phyloP scores from a whole-genome alignment of 768 basidiomycete genomes.

The Termitomyces sp. region DNA sequence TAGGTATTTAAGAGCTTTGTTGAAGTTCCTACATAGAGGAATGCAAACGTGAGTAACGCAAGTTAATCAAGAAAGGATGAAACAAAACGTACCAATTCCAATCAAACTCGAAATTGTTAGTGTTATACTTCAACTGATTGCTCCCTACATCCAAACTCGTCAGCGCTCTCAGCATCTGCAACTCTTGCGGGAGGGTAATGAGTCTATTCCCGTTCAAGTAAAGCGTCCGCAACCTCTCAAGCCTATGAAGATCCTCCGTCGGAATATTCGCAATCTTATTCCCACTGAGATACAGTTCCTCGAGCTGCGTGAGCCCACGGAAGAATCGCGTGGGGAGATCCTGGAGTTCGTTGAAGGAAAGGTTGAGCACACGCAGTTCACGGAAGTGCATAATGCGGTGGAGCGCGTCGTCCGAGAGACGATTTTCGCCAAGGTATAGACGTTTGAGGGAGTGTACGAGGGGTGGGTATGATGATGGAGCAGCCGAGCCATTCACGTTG shows the following conservation, averaged over 20 bases:
- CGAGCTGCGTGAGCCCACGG: conserved; percentile 59
- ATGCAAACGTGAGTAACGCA: background rate
- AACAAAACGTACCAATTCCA: conserved; percentile 84
- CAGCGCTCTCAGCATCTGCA: conserved; percentile 77
- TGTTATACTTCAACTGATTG: conserved; percentile 93
- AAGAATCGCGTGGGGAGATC: conserved; percentile 81
- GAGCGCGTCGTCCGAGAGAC: conserved; percentile 73
- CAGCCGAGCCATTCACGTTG: conserved; percentile 7
- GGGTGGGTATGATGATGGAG: background rate
- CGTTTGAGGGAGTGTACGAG: conserved; percentile 69
- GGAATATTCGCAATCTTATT: conserved; percentile 89
- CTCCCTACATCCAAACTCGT: conserved; percentile 88
- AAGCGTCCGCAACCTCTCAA: conserved; percentile 65
- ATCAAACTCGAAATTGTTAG: conserved; percentile 97
- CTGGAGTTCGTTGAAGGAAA: conserved; percentile 93
- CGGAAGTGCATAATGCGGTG: conserved; percentile 70
- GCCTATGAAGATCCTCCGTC: conserved; percentile 76
- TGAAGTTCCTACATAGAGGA: conserved; percentile 88
- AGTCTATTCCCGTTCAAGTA: conserved; percentile 94
- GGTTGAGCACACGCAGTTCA: conserved; percentile 77
- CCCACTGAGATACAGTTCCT: conserved; percentile 92
- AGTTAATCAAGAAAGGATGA: background rate
- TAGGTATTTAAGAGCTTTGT: conserved; percentile 86
- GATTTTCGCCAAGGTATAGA: conserved; percentile 89
- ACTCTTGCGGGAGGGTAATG: conserved; percentile 86